A percentile compares a stretch with the other conserved stretches of the same genome.
Conservation (phyloP, 73 alveolate species). For the Paramecium pentaurelia region DNA sequence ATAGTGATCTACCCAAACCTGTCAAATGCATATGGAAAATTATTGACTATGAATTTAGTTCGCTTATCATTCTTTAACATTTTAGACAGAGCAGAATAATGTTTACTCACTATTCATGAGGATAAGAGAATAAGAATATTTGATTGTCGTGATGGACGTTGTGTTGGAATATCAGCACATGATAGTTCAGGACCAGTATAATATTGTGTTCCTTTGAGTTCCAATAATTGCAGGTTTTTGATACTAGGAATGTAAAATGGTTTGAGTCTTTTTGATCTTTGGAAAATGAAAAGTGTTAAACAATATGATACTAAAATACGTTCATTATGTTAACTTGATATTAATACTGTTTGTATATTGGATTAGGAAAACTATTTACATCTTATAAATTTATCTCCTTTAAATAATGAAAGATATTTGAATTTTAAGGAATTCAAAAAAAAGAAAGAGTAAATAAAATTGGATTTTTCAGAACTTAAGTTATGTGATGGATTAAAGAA, state of each 20-base stretch:
- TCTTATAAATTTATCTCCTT: neutral
- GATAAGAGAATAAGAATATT: conserved; percentile 54
- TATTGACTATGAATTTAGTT: neutral
- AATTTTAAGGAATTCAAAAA: neutral
- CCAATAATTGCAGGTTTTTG: neutral
- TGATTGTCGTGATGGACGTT: conserved; percentile 60
- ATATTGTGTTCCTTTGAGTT: neutral
- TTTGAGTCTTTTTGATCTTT: neutral
- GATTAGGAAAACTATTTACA: neutral
- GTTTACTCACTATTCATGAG: conserved; percentile 34
- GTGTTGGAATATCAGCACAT: conserved; percentile 43
- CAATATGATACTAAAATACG: neutral
- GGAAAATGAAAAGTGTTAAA: conserved; percentile 24
- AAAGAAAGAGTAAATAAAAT: neutral
- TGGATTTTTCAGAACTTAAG: neutral
- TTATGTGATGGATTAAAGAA: neutral
- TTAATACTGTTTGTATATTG: neutral
- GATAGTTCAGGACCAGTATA: neutral
- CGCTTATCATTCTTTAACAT: neutral
- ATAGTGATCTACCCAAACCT: neutral
- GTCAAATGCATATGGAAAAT: neutral
- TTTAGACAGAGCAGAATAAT: conserved; percentile 23
- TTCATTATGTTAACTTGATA: neutral
- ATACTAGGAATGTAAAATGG: neutral
- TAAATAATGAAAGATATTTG: neutral